Conservation (phyloP, 345 rosid genomes). For the Arabidopsis suecica region DNA sequence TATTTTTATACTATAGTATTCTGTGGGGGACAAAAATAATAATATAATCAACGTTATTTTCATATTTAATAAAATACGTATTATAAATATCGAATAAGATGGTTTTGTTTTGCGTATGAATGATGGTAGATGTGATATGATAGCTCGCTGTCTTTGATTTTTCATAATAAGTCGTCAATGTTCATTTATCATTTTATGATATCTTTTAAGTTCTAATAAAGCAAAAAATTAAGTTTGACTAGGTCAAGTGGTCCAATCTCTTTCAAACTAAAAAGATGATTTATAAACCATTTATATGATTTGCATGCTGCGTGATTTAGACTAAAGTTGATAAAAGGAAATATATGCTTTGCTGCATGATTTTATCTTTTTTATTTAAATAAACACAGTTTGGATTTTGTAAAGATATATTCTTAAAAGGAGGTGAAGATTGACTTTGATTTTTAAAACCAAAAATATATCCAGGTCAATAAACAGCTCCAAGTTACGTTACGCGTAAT, state of each 20-base stretch:
- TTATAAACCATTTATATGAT: not conserved
- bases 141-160: not conserved
- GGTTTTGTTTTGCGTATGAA: slow-evolving; percentile 14
- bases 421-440: slow-evolving; percentile 7
- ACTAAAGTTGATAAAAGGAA: not conserved
- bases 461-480: too few relatives aligned
- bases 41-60: not conserved
- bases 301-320: too few relatives aligned
- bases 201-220: not conserved
- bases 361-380: not conserved
- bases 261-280: not conserved
- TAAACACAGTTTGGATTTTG: not conserved
- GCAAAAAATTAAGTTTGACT: slow-evolving; percentile 5
- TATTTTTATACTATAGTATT: slow-evolving; percentile 9
- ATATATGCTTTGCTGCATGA: not conserved
- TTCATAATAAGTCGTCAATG: not conserved
- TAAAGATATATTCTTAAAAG: not conserved
- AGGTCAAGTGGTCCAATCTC: slow-evolving; percentile 20
- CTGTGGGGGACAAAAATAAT: not conserved
- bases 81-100: not conserved
- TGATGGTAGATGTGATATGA: slow-evolving; percentile 22
- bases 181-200: not conserved
- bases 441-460: not conserved
- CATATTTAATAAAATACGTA: slow-evolving; percentile 17
- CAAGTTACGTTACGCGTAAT: not conserved